Evolutionary conservation across 2,329 filamentous ascomycete genomes (phyloP).

Genomic region (Pseudocercospora fijiensis): DNA sequence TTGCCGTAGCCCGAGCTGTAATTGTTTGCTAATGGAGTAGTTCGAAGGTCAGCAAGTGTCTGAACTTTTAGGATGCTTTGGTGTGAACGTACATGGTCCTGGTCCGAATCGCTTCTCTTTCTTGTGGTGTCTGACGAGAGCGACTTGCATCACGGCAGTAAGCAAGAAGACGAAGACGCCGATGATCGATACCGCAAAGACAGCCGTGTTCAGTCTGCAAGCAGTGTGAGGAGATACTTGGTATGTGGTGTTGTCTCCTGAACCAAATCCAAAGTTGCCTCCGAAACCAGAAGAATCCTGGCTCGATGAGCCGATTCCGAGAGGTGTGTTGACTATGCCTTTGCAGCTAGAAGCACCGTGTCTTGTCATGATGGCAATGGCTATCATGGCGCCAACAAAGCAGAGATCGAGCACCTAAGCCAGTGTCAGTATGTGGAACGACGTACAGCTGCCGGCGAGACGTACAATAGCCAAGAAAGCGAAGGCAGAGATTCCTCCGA

Average conservation of each 20-base stretch:
- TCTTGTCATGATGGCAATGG: constrained; percentile 73
- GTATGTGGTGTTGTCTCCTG: constrained; percentile 44
- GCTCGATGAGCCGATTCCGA: constrained; percentile 62
- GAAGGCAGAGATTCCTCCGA: constrained; percentile 72
- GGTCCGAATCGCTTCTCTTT: constrained; percentile 72
- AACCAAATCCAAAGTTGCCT: constrained; percentile 46
- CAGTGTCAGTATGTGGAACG: background rate
- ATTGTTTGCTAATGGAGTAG: constrained; percentile 57
- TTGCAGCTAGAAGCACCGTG: constrained; percentile 66
- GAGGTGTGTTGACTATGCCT: constrained; percentile 63
- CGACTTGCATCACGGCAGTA: constrained; percentile 67
- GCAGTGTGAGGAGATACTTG: constrained; percentile 55
- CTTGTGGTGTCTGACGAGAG: constrained; percentile 68
- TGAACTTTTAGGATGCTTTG: background rate
- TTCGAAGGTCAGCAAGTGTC: background rate
- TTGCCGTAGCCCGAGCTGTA: constrained; percentile 63
- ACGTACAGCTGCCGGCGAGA: background rate
- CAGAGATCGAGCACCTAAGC: constrained; percentile 65
- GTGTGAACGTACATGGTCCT: constrained; percentile 44
- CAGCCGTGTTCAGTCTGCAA: constrained; percentile 74
- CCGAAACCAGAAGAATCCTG: constrained; percentile 51
- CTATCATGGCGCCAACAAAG: constrained; percentile 76
- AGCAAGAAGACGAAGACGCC: constrained; percentile 75
- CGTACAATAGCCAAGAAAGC: constrained; percentile 64
- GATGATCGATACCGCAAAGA: constrained; percentile 74